phyloP scores from a whole-genome alignment of 2,329 filamentous ascomycete genomes.

The Fusarium sororula region DNA sequence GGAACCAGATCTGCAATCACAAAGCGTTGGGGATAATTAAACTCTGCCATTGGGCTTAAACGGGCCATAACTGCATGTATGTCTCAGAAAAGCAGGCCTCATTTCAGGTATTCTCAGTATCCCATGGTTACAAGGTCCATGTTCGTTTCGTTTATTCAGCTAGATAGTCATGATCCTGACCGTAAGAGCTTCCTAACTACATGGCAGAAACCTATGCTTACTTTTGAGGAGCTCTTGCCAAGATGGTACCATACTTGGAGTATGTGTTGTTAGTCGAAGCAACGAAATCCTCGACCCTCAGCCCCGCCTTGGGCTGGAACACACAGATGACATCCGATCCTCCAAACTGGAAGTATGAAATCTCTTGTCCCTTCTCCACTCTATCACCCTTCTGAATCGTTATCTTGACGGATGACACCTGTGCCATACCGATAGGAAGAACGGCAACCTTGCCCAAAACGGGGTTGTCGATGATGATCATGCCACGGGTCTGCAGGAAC shows the following conservation, averaged over 20 bases:
- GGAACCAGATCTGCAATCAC: background rate
- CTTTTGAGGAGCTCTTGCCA: background rate
- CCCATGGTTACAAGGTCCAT: background rate
- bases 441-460: background rate
- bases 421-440: background rate
- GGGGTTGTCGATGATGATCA: constrained; percentile 4
- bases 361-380: constrained; percentile 2
- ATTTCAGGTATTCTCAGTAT: no score
- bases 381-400: background rate
- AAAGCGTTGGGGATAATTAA: background rate
- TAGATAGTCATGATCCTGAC: accelerated
- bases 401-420: background rate
- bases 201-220: background rate
- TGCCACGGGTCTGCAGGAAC: constrained; percentile 8
- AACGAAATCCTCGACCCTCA: background rate
- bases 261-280: constrained; percentile 1
- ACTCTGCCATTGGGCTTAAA: background rate
- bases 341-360: constrained; percentile 15
- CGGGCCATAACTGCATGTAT: background rate
- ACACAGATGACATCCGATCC: constrained; percentile 10
- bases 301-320: background rate
- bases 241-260: constrained; percentile 3
- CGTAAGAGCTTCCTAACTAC: accelerated
- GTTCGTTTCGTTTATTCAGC: background rate
- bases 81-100: background rate